Base-by-base conservation (phyloP, 352 stramenopile species). In the Aphanomyces stellatus region DNA sequence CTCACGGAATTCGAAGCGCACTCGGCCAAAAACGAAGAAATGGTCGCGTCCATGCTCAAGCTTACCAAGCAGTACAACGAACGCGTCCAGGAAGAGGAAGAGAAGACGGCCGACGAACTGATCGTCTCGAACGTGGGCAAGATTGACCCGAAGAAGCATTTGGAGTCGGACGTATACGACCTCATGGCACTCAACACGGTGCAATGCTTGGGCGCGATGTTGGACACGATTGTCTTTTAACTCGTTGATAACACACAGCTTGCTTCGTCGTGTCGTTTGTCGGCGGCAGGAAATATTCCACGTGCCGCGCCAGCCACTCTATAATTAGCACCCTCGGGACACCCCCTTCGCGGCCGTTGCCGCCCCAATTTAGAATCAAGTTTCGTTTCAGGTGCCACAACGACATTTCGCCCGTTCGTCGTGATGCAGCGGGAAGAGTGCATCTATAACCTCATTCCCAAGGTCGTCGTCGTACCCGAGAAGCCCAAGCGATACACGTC, bases 151-250 rank as follows among this genome's bases (percentile, higher is more conserved):
- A 97, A 97, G 81, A 93, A 93, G 74, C 89, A 97, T 72, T 71
- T 98, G 57, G 93, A 99, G 72, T 88, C 80, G 43, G 93, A 96
- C 69, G 96, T 99, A 41, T 88, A 96, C 49, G 94, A 99, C 72
- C 85, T 99, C 64, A 99, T 99, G 96, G 95, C 90, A 43, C 82
- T 94, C 66, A 99, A 98, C 82, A 99, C 98, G 70, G 93, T 99
- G 56, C 97, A 99, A 82, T 98, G 93, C 74, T 82, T 99, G 48
- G 96, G 96, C 22, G 97, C 94, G 8, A 99, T 99, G 96, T 84
- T 99, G 35, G 91, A 99, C 86, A 99, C 96, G 15, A 97, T 99
- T 35, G 94, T 99, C 53, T 99, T 99, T 76, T 99, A 95, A 65
- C 34, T n/a, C 53, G 19, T 37, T n/a, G 33, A 57, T 37, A 17